Conservation (phyloP, 352 stramenopile species). For the Globisporangium polare region DNA sequence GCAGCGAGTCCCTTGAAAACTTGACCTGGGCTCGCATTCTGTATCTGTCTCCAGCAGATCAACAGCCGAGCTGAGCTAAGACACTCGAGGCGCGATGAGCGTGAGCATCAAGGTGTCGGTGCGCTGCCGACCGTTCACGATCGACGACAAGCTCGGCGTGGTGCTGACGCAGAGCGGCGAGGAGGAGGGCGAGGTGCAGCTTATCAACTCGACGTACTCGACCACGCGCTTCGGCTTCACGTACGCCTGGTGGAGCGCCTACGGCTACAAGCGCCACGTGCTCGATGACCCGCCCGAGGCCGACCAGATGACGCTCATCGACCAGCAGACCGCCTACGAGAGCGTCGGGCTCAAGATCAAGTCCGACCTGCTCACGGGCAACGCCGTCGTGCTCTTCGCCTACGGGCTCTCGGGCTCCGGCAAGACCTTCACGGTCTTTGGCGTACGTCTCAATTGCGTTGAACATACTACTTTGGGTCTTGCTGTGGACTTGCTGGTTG, state of each 20-base stretch:
- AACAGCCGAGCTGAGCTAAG: neutral
- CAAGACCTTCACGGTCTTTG: constrained; percentile 94
- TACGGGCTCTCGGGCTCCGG: constrained; percentile 91
- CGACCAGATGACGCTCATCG: constrained; percentile 86
- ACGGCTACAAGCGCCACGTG: constrained; percentile 89
- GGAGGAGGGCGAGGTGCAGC: constrained; percentile 91
- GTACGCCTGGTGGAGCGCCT: constrained; percentile 93
- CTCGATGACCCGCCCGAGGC: constrained; percentile 52
- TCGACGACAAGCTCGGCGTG: constrained; percentile 90
- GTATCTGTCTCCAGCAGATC: neutral
- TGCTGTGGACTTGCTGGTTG: neutral
- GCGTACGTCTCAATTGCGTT: constrained; percentile 23
- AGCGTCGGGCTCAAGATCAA: constrained; percentile 91
- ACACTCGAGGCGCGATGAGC: constrained; percentile 38
- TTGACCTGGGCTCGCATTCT: too few relatives aligned
- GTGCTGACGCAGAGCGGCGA: constrained; percentile 88
- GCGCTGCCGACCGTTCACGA: constrained; percentile 84
- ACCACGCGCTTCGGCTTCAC: constrained; percentile 92
- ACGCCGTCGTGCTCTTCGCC: constrained; percentile 93
- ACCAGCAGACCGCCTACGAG: constrained; percentile 90
- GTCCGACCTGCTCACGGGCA: constrained; percentile 83
- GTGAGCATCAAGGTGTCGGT: constrained; percentile 90
- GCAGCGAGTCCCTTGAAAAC: neutral
- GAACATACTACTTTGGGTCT: neutral
- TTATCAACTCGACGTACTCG: constrained; percentile 92